Percentiles rank a stretch among this genome's conserved stretches.
These are phyloP conservation scores for Solanum chiquidenum DNA, from an alignment of 257 asterid genomes.

Conservation along the genomic window DNA sequence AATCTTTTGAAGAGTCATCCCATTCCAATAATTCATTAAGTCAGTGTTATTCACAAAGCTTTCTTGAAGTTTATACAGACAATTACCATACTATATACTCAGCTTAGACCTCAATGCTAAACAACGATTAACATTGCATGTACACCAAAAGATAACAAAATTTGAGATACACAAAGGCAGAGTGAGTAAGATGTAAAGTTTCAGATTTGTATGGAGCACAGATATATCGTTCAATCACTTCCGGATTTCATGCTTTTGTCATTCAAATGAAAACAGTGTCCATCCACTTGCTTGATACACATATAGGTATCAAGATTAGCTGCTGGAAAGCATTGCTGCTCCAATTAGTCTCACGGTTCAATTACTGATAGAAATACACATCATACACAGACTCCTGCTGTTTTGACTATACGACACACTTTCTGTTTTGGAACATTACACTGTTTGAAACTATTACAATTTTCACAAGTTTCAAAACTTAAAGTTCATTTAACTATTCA, in stretches of 20 bases:
- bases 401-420: neutral
- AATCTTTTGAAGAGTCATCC: neutral
- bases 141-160: neutral
- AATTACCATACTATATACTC: neutral
- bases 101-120: neutral
- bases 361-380: neutral
- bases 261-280: neutral
- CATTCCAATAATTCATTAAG: neutral
- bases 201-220: neutral
- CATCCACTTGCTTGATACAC: neutral
- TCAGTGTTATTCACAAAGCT: neutral
- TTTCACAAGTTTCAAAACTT: neutral
- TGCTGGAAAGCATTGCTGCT: neutral
- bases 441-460: neutral
- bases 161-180: neutral
- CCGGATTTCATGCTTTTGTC: neutral
- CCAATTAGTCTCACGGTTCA: neutral
- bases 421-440: neutral
- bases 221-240: neutral
- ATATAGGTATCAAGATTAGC: neutral
- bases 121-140: neutral
- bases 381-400: neutral
- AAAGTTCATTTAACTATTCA: neutral
- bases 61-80: neutral
- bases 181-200: neutral